phyloP scores from a whole-genome alignment of 176 grass and related monocot genomes.

The Urochloa ruziziensis region DNA sequence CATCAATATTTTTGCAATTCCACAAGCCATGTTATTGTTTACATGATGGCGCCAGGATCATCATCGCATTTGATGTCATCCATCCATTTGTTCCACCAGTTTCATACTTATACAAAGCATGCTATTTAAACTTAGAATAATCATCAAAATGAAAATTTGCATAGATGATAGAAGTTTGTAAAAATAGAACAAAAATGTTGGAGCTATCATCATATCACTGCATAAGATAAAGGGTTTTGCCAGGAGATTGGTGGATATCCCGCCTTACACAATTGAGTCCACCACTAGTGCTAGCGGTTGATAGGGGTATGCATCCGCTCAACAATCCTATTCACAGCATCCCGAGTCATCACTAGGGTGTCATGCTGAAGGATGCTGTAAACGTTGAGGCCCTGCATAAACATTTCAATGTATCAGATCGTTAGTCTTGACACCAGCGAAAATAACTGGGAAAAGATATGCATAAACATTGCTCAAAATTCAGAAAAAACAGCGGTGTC shows the following conservation, averaged over 20 bases:
- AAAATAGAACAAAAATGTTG: neutral
- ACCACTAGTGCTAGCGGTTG: conserved; percentile 45
- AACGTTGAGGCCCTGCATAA: conserved; percentile 79
- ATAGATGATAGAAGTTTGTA: neutral
- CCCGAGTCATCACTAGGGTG: conserved; percentile 79
- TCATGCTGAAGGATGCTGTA: conserved; percentile 98
- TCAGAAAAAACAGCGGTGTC: neutral
- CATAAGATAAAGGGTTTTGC: neutral
- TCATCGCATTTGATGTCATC: neutral
- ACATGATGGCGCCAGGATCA: neutral
- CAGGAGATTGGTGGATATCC: neutral
- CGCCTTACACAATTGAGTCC: neutral
- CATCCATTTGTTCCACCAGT: neutral
- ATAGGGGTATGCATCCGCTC: conserved; percentile 96
- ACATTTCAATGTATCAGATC: neutral
- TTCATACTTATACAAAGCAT: neutral
- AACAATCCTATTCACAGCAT: conserved; percentile 70
- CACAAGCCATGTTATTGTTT: neutral
- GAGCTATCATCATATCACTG: neutral
- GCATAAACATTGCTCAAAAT: neutral
- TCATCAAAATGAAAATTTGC: neutral
- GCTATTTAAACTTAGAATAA: neutral
- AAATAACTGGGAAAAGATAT: neutral
- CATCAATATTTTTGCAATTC: neutral
- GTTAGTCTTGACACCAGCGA: neutral